Conservation (phyloP, 1,284 basidiomycete genomes). For the Mycena sp. region DNA sequence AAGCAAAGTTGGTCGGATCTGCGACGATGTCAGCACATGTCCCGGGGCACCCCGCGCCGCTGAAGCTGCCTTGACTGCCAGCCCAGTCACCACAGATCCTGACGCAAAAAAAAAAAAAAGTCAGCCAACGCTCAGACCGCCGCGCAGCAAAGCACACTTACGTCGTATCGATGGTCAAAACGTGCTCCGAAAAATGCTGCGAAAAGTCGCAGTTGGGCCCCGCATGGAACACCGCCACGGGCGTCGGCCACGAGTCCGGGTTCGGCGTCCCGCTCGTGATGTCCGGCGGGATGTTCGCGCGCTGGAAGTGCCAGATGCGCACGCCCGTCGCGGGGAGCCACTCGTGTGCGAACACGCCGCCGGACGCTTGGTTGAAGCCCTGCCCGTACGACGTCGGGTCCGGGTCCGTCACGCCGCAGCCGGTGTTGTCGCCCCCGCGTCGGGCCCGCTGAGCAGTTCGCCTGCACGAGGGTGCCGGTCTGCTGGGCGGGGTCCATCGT, state of each 20-base stretch:
- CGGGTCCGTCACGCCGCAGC: constrained; percentile 18
- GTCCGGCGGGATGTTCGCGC: constrained; percentile 20
- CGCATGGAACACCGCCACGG: constrained; percentile 9
- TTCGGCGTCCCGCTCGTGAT: constrained; percentile 20
- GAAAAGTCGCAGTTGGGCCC: constrained; percentile 9
- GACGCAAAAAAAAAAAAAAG: neutral
- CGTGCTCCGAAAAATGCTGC: constrained; percentile 12
- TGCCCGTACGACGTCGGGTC: constrained; percentile 19
- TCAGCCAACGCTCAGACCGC: neutral
- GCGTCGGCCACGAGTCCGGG: constrained; percentile 21
- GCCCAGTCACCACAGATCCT: constrained; percentile 20
- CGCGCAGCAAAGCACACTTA: neutral
- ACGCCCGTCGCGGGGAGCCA: constrained; percentile 19
- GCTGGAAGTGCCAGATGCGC: constrained; percentile 22
- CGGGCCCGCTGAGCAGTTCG: constrained; percentile 11
- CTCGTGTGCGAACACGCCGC: constrained; percentile 24
- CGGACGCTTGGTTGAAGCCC: constrained; percentile 27
- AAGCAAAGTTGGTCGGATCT: constrained; percentile 1
- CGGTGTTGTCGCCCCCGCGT: constrained; percentile 12
- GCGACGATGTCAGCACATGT: constrained; percentile 12
- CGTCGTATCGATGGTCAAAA: constrained; percentile 20
- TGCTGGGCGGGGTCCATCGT: constrained; percentile 22
- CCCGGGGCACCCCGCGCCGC: constrained; percentile 5
- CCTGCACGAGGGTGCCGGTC: neutral
- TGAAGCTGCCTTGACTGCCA: neutral